Conservation (phyloP, 345 rosid species). For the Aegle marmelos region DNA sequence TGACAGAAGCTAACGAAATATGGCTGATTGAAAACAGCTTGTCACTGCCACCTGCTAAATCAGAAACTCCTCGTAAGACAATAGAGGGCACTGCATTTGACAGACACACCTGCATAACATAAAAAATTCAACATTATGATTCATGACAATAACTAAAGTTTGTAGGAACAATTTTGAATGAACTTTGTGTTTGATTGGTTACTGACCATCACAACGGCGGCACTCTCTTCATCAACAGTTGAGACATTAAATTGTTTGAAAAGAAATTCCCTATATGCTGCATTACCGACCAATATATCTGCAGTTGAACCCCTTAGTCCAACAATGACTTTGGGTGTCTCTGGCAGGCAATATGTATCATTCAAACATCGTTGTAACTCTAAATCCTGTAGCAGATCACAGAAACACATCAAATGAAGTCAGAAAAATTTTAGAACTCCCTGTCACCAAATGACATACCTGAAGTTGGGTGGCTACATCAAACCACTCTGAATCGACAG, state of each 20-base stretch:
- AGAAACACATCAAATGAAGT: background rate
- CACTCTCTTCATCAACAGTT: constrained; percentile 40
- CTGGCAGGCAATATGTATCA: constrained; percentile 31
- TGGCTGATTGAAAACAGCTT: background rate
- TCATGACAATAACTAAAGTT: background rate
- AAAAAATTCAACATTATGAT: background rate
- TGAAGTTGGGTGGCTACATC: constrained; percentile 23
- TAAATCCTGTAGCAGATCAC: constrained; percentile 18
- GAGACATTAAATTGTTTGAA: constrained; percentile 25
- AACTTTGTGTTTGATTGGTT: too few species aligned
- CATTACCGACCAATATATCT: constrained; percentile 27
- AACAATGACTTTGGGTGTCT: constrained; percentile 21
- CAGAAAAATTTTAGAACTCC: too few species aligned
- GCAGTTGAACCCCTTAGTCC: constrained; percentile 34
- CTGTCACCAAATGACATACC: constrained; percentile 9
- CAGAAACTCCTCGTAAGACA: constrained; percentile 38
- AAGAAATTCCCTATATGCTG: constrained; percentile 29
- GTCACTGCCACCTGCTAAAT: constrained; percentile 27
- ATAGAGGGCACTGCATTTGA: constrained; percentile 31
- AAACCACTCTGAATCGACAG: constrained; percentile 25
- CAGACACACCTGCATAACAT: constrained; percentile 27
- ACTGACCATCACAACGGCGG: constrained; percentile 30
- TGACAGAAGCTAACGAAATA: constrained; percentile 28
- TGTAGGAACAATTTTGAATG: background rate
- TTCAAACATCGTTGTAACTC: constrained; percentile 22